Conservation (phyloP, 2,329 filamentous ascomycete species). For the Cladosporium colombiae region DNA sequence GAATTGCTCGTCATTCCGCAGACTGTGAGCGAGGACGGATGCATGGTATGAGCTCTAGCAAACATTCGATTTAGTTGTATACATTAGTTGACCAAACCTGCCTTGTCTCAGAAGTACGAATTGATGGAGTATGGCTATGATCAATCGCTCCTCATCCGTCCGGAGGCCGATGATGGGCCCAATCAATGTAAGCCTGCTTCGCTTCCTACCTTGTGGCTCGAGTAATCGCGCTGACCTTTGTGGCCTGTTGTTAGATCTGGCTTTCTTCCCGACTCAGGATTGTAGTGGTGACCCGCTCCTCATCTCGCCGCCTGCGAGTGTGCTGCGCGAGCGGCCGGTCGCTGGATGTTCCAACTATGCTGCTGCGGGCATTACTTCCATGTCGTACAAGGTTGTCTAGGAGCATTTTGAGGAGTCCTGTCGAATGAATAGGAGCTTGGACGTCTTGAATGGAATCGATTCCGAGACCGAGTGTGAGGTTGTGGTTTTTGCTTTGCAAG, state of each 20-base stretch:
- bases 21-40: background rate
- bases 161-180: background rate
- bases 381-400: slow-evolving; percentile 9
- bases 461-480: background rate
- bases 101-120: slow-evolving; percentile 1
- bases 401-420: too few species aligned
- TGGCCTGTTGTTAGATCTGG: background rate
- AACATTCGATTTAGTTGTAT: background rate
- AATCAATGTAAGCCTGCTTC: background rate
- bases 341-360: slow-evolving; percentile 17
- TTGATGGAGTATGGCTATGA: slow-evolving; percentile 11
- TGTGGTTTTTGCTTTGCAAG: background rate
- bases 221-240: background rate
- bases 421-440: background rate
- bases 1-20: slow-evolving; percentile 10
- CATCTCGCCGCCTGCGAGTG: slow-evolving; percentile 11
- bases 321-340: slow-evolving; percentile 11
- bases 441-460: background rate
- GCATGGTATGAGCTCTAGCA: slow-evolving; percentile 6
- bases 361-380: slow-evolving; percentile 7
- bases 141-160: slow-evolving; percentile 13
- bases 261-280: slow-evolving; percentile 6
- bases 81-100: background rate
- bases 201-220: background rate
- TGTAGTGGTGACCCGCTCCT: slow-evolving; percentile 10